Evolutionary conservation across 2,329 filamentous ascomycete genomes (phyloP), one percentile per base, ranked within the genome.

Genomic region (Talaromyces verruculosus): DNA sequence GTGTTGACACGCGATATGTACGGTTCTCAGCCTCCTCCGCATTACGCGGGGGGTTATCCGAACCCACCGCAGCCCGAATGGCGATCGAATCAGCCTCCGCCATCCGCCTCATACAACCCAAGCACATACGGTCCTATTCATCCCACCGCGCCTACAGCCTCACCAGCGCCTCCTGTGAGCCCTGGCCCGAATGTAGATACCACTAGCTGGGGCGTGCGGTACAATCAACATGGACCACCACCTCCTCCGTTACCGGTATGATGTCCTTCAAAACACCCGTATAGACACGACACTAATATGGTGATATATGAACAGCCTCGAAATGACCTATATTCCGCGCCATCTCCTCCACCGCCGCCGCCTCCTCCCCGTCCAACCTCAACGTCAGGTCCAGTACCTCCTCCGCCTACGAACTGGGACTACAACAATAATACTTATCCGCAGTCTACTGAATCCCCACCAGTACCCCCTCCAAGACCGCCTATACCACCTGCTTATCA

Each of bases 121-220:
- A 74, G 69, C 47, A 74, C 67, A 7, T 80, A 79, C 67, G 77
- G 77, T 5, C 73, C 72, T 25, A 78, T 76, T 60, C 73, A 69
- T 49, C 65, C 71, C 22, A 35, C 71, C 13, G 57, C 69, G 25
- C 62, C 67, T 15, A 66, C 63, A 19, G 39, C 65, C 15, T 70
- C 74, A 35, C 71, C 71, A 5, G 65, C 67, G 8, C 61, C 66
- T 11, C 70, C 75, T 28, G 70, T 70, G 8, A 67, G 67, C 11
- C 59, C 70, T 28, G 69, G 67, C 58, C 62, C 55, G 63, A 51
- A 64, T 41, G 41, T 72, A 25, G 76, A 80, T 68, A 78, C 78
- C 15, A 73, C 76, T 17, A 70, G 71, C 17, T 82, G 80, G 80
- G 80, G 80, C 30, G 79, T 81, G 55, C 76, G 76, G 63, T 82